Percentiles rank a stretch among this genome's conserved stretches.
Evolutionary conservation across 2,329 filamentous ascomycete genomes (phyloP).

Genomic region (Nothophaeocryptopus gaeumannii): DNA sequence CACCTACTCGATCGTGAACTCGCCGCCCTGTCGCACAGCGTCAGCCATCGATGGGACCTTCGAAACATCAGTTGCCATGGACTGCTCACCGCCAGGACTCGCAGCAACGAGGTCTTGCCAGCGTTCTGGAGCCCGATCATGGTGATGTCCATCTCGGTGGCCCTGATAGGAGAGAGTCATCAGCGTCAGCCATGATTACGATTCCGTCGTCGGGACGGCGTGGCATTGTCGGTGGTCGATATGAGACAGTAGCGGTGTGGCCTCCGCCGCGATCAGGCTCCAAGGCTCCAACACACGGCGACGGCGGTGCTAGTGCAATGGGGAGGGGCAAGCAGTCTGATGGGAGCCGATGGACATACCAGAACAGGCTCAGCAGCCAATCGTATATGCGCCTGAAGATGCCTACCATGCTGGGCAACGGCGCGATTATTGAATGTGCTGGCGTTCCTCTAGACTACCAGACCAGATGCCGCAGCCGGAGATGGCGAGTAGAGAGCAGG

Average conservation of each 20-base stretch:
- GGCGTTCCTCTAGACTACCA: too few species aligned
- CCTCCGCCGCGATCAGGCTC: constrained; percentile 14
- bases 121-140: constrained; percentile 98
- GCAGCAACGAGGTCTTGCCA: constrained; percentile 90
- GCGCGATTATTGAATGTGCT: too few species aligned
- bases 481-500: too few species aligned
- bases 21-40: constrained; percentile 69
- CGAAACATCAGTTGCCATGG: constrained; percentile 12
- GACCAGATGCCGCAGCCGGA: too few species aligned
- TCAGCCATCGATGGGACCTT: constrained; percentile 35
- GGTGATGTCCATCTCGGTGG: constrained; percentile 98
- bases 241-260: constrained; percentile 13
- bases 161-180: constrained; percentile 57
- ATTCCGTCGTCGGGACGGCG: constrained; percentile 14
- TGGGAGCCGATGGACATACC: constrained; percentile 57
- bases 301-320: neutral
- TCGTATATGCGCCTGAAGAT: constrained; percentile 95
- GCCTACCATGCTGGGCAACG: constrained; percentile 66
- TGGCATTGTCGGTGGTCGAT: constrained; percentile 12
- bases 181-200: constrained; percentile 19
- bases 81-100: constrained; percentile 83
- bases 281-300: constrained; percentile 16
- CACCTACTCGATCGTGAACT: constrained; percentile 93
- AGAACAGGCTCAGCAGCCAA: constrained; percentile 96
- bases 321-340: constrained; percentile 1